phyloP scores from a whole-genome alignment of 768 basidiomycete genomes.

The Leccinum arenicola region DNA sequence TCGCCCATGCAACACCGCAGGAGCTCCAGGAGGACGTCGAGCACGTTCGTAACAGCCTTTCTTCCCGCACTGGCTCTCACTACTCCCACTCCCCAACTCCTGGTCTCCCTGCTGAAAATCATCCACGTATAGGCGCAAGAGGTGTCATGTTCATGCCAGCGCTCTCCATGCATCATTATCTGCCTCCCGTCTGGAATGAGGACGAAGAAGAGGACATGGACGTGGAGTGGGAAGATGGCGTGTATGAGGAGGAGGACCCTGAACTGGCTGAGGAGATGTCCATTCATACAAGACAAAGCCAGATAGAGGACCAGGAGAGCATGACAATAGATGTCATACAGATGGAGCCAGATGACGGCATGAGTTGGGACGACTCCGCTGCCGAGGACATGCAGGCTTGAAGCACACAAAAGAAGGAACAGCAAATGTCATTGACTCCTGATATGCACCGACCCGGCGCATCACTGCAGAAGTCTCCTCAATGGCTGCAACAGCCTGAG shows the following conservation, averaged over 20 bases:
- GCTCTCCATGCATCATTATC: slow-evolving; percentile 68
- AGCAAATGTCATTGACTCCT: slow-evolving; percentile 26
- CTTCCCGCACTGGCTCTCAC: slow-evolving; percentile 47
- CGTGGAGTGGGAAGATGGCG: slow-evolving; percentile 58
- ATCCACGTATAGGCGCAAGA: slow-evolving; percentile 31
- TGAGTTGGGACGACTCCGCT: slow-evolving; percentile 81
- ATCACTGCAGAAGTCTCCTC: slow-evolving; percentile 22
- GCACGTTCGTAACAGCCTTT: slow-evolving; percentile 50
- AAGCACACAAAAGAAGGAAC: slow-evolving; percentile 26
- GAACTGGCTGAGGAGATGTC: slow-evolving; percentile 59
- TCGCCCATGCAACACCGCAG: slow-evolving; percentile 35
- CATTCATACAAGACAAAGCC: slow-evolving; percentile 36
- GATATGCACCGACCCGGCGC: slow-evolving; percentile 36
- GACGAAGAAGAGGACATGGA: slow-evolving; percentile 62
- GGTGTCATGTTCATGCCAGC: slow-evolving; percentile 72
- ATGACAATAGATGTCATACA: slow-evolving; percentile 30
- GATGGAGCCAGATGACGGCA: slow-evolving; percentile 79
- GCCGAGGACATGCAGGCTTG: slow-evolving; percentile 49
- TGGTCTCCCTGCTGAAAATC: slow-evolving; percentile 32
- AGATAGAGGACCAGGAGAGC: slow-evolving; percentile 29
- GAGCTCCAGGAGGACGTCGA: slow-evolving; percentile 63
- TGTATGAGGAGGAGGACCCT: slow-evolving; percentile 67
- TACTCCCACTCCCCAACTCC: slow-evolving; percentile 48
- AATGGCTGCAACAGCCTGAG: slow-evolving; percentile 5
- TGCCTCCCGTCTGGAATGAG: slow-evolving; percentile 80